phyloP scores from a whole-genome alignment of 768 basidiomycete species.

The Lactarius psammicola region DNA sequence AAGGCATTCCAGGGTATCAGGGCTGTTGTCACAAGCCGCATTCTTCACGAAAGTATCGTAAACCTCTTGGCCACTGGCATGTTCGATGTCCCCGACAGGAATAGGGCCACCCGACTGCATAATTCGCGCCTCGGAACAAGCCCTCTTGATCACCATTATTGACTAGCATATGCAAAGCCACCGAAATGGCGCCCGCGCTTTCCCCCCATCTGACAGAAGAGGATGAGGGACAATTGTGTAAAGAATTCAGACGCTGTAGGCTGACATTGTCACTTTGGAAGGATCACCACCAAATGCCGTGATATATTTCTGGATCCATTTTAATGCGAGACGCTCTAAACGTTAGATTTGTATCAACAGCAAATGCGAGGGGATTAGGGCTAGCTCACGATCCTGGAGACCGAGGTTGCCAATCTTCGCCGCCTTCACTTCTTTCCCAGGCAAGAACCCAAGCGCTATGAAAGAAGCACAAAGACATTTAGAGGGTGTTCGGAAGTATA shows the following conservation, averaged over 20 bases:
- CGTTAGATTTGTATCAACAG: neutral
- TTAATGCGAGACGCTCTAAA: conserved; percentile 37
- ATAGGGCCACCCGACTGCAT: conserved; percentile 34
- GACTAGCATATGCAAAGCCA: conserved; percentile 34
- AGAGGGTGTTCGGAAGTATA: neutral
- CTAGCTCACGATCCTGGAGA: conserved; percentile 26
- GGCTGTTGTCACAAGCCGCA: conserved; percentile 23
- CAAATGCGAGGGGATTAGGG: neutral
- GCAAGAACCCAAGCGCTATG: conserved; percentile 26
- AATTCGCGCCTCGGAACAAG: conserved; percentile 31
- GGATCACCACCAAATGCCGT: conserved; percentile 43
- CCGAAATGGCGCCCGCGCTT: conserved; percentile 41
- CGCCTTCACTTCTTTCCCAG: conserved; percentile 25
- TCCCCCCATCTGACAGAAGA: conserved; percentile 35
- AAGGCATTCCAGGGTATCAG: conserved; percentile 31
- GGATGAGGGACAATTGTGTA: neutral
- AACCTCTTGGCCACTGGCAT: conserved; percentile 21
- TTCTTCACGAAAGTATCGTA: conserved; percentile 31
- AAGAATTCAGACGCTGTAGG: neutral
- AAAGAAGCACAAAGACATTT: neutral
- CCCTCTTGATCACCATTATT: conserved; percentile 31
- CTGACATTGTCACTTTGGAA: conserved; percentile 35
- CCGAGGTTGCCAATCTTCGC: conserved; percentile 28
- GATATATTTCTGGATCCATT: conserved; percentile 45
- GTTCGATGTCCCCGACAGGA: conserved; percentile 26